Evolutionary conservation across 2,329 filamentous ascomycete genomes (phyloP), one percentile per base, ranked within the genome.

Genomic region (Trichocomaceae sp.): DNA sequence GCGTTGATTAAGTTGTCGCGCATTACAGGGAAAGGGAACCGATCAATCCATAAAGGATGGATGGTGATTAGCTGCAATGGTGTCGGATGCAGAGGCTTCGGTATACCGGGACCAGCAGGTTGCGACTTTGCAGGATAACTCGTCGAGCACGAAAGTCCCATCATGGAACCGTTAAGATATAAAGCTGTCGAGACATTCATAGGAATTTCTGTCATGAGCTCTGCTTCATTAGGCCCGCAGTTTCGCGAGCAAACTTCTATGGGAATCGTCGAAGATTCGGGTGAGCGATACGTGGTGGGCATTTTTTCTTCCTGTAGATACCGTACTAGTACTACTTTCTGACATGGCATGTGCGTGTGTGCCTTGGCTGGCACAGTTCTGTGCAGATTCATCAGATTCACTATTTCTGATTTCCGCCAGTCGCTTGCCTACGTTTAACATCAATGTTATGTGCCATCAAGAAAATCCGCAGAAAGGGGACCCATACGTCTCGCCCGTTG

Each of bases 21-120:
- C 62, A 72, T 66, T 29, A 63, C 64, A 12, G 70, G 69, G 45
- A 73, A 72, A 0, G 70, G 69, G 22, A 72, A 66, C 9, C 69
- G 63, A 55, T 73, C 71, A 53, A 72, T 69, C 67, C 69, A 73
- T 3, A 58, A 56, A 2, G 61, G 63, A 58, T 73, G 70, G 15
- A 67, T 57, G 1, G 62, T 65, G 5, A 60, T 62, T 15, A 69
- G 59, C 55, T 73, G 71, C 20, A 67, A 51, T 13, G 60, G 49
- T 9, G 69, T 72, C 9, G 71, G 70, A 19, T 61, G 67, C 8
- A 73, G 57, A 61, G 59, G 39, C 58, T 58, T 22, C 5, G 61
- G 62, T 6, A 63, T 55, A 12, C 53, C 42, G 12, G 58, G 45
- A 22, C 53, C 58, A 2, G 56, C 59, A n/a, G 59, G 58, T 8